These are phyloP conservation scores for Dunaliella salina DNA, from an alignment of 163 green algal species.

Conservation along the genomic window DNA sequence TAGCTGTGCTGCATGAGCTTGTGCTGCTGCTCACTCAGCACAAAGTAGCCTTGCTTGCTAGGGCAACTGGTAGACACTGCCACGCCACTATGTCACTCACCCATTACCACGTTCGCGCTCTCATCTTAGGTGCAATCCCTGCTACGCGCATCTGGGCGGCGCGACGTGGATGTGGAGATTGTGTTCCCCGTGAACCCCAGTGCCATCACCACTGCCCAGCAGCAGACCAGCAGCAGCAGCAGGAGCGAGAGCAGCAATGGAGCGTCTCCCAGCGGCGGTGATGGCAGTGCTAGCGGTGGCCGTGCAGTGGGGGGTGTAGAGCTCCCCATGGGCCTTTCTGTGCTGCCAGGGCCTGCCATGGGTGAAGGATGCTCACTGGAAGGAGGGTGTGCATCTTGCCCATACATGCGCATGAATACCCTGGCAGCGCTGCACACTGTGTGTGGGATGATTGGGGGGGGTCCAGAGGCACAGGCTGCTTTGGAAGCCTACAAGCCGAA, in stretches of 20 bases:
- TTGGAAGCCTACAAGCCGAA: constrained; percentile 67
- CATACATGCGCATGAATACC: constrained; percentile 99
- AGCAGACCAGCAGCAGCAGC: constrained; percentile 21
- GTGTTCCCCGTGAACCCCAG: constrained; percentile 90
- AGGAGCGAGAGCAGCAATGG: background rate
- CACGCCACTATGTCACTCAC: no score
- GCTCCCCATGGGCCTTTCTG: constrained; percentile 60
- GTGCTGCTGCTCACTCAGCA: no score
- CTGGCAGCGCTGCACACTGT: constrained; percentile 69
- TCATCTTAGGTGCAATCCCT: constrained; percentile 56
- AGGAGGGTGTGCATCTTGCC: constrained; percentile 93
- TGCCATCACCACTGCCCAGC: constrained; percentile 70
- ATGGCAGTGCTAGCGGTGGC: background rate
- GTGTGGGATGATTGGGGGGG: constrained; percentile 46
- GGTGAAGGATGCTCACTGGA: constrained; percentile 95
- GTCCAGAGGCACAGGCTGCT: constrained; percentile 46
- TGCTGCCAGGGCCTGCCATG: constrained; percentile 80
- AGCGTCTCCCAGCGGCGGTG: no score
- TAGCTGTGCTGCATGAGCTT: no score
- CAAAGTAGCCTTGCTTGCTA: no score
- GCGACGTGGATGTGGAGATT: constrained; percentile 88
- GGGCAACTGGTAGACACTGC: no score
- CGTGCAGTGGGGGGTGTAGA: constrained; percentile 3
- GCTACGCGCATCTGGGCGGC: constrained; percentile 45
- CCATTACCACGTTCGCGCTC: no score